Base-by-base conservation (phyloP, 306 rosid genomes). In the Morella rubra region DNA sequence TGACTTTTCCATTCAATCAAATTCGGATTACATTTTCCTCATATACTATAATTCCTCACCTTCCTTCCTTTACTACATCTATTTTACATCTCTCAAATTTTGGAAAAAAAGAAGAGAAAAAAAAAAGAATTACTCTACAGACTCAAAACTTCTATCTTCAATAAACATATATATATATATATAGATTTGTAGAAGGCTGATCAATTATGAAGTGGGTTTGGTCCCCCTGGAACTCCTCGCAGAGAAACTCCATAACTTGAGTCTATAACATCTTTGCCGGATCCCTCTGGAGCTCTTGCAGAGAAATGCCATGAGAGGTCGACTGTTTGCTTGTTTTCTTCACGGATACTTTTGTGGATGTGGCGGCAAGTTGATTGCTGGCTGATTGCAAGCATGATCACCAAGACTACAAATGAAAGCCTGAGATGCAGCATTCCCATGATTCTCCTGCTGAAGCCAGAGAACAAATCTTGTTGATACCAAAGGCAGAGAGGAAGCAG, bases 191-290 rank as follows among this genome's bases (percentile, higher is more conserved):
- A 74, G 79, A 76, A 24, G 69, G 77, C 79, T 76, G 79, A 81
- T 92, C 90, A 90, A 77, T 92, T 90, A 84, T 92, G 97, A 79
- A 92, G 97, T 20, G 93, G 93, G 87, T 92, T 90, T 72, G 97
- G 97, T 69, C 97, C 97, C 44, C 85, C 86, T 1, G 97, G 97
- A 81, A 89, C 91, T 56, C 47, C 83, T 77, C 93, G 80, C n/a
- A 84, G 85, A 70, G 93, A 89, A 83, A 76, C 97, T 66, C 86
- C 79, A 55, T 64, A 79, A 61, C 67, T 64, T 44, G 85, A 88
- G 66, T 75, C 69, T 49, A 49, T 46, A 65, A 50, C 77, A 8
- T 56, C 73, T 78, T 73, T 80, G 82, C 55, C 11, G 19, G 85
- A 74, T 80, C 14, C 77, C 73, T 79, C 75, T 75, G 82, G 86